Percentiles rank a stretch among this genome's conserved stretches.
Evolutionary conservation across 140 eudicot species (phyloP).

Genomic region (Ambrosia hybrid): DNA sequence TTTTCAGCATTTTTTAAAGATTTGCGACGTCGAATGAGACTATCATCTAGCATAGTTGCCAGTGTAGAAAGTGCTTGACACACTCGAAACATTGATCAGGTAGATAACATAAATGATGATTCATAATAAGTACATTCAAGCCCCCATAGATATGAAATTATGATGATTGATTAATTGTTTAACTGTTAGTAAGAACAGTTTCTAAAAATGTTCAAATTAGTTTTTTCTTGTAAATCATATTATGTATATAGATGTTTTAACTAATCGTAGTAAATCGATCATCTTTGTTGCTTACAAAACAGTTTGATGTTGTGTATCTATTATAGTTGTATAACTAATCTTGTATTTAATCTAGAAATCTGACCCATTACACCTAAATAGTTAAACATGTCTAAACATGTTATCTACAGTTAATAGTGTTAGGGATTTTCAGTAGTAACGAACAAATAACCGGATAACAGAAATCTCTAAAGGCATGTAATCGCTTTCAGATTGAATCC

Average conservation of each 20-base stretch:
- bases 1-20: conserved; percentile 5
- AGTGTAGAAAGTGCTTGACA: conserved; percentile 36
- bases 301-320: no score
- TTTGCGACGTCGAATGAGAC: conserved; percentile 10
- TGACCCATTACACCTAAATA: no score
- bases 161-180: conserved; percentile 12
- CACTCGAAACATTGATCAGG: conserved; percentile 18
- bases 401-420: no score
- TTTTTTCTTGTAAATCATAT: conserved; percentile 1
- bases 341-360: no score
- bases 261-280: background rate
- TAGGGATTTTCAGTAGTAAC: no score
- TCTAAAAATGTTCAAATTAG: background rate
- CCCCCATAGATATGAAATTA: background rate
- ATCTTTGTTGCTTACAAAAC: no score
- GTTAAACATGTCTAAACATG: no score
- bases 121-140: background rate
- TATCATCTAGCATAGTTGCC: conserved; percentile 32
- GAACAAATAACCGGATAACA: no score
- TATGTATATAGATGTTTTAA: background rate
- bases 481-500: no score
- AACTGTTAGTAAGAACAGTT: background rate
- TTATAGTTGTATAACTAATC: no score
- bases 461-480: no score
- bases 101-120: conserved; percentile 24